Conservation (phyloP, 1,284 basidiomycete species). For the Papiliotrema terrestris region DNA sequence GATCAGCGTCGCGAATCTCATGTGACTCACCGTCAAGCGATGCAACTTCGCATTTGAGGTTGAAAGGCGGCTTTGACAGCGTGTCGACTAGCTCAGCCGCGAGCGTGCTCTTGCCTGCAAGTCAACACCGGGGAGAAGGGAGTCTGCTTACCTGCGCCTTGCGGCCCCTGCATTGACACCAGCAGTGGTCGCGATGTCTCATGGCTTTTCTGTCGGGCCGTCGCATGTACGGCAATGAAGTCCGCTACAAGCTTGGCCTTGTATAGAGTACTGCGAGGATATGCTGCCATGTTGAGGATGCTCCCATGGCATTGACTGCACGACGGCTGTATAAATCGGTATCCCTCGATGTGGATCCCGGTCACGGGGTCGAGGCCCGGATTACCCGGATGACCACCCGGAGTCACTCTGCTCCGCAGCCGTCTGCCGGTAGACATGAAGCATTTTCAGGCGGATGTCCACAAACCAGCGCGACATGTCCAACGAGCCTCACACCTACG, state of each 20-base stretch:
- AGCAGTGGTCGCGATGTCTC: constrained; percentile 29
- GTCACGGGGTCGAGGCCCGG: background rate
- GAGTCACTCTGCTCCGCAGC: background rate
- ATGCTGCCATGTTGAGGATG: too few relatives aligned
- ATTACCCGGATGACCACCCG: background rate
- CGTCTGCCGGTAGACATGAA: background rate
- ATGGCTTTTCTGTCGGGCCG: too few relatives aligned
- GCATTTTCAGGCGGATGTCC: background rate
- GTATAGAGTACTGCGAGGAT: background rate
- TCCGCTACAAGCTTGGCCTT: background rate
- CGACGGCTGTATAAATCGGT: background rate
- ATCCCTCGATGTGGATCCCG: background rate
- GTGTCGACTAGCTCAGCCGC: constrained; percentile 26
- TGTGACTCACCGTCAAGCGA: constrained; percentile 34
- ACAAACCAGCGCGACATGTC: background rate
- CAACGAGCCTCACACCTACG: constrained; percentile 5
- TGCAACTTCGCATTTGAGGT: constrained; percentile 22
- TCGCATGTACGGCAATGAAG: too few relatives aligned
- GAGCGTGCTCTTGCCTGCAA: constrained; percentile 37
- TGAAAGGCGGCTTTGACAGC: constrained; percentile 4
- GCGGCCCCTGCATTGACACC: constrained; percentile 35
- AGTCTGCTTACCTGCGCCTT: constrained; percentile 25
- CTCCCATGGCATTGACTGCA: background rate
- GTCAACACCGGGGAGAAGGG: background rate
- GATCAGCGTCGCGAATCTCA: background rate